Percentiles rank a stretch among this genome's conserved stretches.
Conservation (phyloP, 305 asterid genomes). For the Fraxinus latifolia region DNA sequence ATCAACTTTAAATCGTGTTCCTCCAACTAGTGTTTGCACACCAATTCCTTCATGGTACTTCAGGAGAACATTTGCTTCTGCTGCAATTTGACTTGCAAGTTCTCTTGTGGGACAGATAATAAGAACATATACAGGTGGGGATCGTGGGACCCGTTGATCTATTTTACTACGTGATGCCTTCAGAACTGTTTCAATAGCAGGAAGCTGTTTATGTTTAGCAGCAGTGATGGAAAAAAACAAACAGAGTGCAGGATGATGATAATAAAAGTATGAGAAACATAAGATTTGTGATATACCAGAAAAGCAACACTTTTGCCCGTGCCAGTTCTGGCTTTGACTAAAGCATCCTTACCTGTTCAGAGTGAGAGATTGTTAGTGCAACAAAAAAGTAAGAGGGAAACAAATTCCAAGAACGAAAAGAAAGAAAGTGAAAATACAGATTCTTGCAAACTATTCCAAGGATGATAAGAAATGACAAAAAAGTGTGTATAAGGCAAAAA, state of each 20-base stretch:
- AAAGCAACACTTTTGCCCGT: constrained; percentile 89
- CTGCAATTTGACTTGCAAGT: constrained; percentile 92
- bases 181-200: constrained; percentile 99
- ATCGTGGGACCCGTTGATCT: constrained; percentile 50
- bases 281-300: constrained; percentile 55
- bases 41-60: constrained; percentile 84
- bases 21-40: constrained; percentile 82
- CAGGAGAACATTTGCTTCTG: constrained; percentile 83
- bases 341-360: constrained; percentile 71
- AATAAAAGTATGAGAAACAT: not conserved
- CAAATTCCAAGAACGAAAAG: not conserved
- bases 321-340: constrained; percentile 90
- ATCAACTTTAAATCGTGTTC: constrained; percentile 84
- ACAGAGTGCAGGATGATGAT: constrained; percentile 10
- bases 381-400: constrained; percentile 18
- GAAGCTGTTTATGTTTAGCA: constrained; percentile 87
- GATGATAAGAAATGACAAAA: constrained; percentile 3
- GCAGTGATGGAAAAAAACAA: constrained; percentile 28
- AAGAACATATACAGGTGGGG: constrained; percentile 42
- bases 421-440: constrained; percentile 9
- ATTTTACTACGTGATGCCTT: constrained; percentile 43
- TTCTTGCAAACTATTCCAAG: constrained; percentile 1
- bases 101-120: constrained; percentile 89
- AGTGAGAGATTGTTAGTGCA: constrained; percentile 7
- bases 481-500: not conserved